Percentiles rank a stretch among this genome's conserved stretches.
Conservation (phyloP, 306 rosid species). For the Ormosia semicastrata region DNA sequence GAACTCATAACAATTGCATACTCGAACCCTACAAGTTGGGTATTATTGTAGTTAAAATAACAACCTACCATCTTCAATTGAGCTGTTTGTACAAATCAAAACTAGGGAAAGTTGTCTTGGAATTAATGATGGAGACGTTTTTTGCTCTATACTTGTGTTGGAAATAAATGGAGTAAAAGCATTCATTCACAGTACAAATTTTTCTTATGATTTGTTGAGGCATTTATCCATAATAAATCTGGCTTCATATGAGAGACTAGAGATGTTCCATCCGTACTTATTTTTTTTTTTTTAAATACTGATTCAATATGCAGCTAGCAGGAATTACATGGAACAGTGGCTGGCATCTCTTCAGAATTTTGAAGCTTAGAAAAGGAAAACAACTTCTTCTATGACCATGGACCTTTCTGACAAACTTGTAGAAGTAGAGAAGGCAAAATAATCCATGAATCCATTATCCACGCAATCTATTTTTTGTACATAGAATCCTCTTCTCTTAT, state of each 20-base stretch:
- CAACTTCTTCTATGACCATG: background rate
- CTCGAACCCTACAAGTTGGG: background rate
- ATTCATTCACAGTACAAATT: background rate
- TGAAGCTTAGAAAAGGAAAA: slow-evolving; percentile 32
- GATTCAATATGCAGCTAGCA: slow-evolving; percentile 61
- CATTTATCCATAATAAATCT: background rate
- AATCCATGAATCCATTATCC: slow-evolving; percentile 11
- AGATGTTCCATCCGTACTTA: slow-evolving; percentile 15
- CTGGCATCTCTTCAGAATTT: slow-evolving; percentile 65
- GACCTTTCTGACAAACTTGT: slow-evolving; percentile 31
- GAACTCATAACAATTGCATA: slow-evolving; percentile 6
- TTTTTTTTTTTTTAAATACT: slow-evolving; percentile 1
- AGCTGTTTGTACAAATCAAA: slow-evolving; percentile 2
- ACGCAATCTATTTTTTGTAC: slow-evolving; percentile 31
- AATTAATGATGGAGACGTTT: background rate
- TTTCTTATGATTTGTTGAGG: background rate
- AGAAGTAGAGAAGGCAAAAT: slow-evolving; percentile 31
- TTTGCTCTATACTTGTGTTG: background rate
- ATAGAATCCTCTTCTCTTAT: slow-evolving; percentile 24
- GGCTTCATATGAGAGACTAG: background rate
- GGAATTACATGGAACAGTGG: slow-evolving; percentile 66
- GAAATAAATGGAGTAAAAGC: background rate
- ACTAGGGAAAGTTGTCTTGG: background rate
- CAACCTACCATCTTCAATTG: slow-evolving; percentile 5
- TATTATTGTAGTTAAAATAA: slow-evolving; percentile 10